Base-by-base conservation (phyloP, 192 early-diverging fungal species). In the Oehlia diaphana region DNA sequence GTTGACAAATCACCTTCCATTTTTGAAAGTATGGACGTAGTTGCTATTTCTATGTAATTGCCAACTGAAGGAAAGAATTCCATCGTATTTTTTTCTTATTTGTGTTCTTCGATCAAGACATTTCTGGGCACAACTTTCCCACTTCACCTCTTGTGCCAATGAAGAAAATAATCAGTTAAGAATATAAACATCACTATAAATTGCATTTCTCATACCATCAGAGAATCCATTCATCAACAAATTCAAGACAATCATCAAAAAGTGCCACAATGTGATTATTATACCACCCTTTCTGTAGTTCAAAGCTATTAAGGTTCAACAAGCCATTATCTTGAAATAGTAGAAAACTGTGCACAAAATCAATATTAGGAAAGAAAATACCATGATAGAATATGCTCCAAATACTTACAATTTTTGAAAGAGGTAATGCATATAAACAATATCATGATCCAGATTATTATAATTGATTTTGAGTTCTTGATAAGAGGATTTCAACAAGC, bases 111-210 rank as follows among this genome's bases (percentile, higher is more conserved):
- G 23, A 13, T 71, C 37, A 71, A 71, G n/a, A 71, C 47, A 39
- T n/a, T 42, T 47, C 12, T 71, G 39, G 5, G 10, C 42, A 26
- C 4, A 71, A 16, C 37, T 71, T 71, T 71, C 10, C 10, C 2
- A 71, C 69, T 71, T 71, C 23, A 71, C n/a, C 69, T 71, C 37
- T 71, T 71, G 49, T n/a, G 10, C 42, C 8, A 71, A 73, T 73
- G 10, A 26, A 61, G 3, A 28, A 61, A 31, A 53, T 53, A 58
- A 73, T 73, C 23, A 73, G 28, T 58, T 73, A 58, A 53, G 12
- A 8, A 5, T 0, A 58, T 58, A 61, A n/a, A 26, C 26, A 26
- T 26, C 26, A 26, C 0, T 49, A 53, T 58, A 58, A 8, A 73
- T 35, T 3, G 47, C 19, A 66, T 23, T 73, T 26, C 26, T 26